phyloP scores from a whole-genome alignment of 1,139 yeast genomes.

The Zygosaccharomyces sapae region DNA sequence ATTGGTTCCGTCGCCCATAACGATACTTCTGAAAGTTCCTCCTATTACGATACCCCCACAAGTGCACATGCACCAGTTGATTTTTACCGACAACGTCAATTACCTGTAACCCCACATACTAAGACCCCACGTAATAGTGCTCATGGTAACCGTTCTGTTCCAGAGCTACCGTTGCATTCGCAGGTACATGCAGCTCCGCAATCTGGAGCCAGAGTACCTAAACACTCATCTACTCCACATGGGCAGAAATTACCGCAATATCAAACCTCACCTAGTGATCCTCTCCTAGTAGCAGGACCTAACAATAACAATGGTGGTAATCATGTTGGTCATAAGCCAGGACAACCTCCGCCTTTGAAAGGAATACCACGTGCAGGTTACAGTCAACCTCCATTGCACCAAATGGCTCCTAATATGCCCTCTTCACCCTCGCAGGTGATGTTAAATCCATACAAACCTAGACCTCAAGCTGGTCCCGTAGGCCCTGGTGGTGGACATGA shows the following conservation, averaged over 20 bases:
- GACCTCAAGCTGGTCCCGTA: neutral
- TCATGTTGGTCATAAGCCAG: neutral
- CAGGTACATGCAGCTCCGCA: neutral
- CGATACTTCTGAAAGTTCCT: conserved; percentile 2
- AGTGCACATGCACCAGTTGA: conserved; percentile 2
- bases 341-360: neutral
- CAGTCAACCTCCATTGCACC: conserved; percentile 4
- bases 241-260: neutral
- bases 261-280: conserved; percentile 3
- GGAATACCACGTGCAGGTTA: conserved; percentile 2
- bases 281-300: neutral
- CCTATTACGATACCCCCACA: conserved; percentile 2
- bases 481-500: conserved; percentile 1
- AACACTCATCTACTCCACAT: conserved; percentile 2
- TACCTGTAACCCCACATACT: neutral
- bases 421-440: conserved; percentile 1
- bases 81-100: neutral
- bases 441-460: conserved; percentile 3
- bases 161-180: neutral
- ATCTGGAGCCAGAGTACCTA: neutral
- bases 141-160: neutral
- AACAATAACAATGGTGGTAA: neutral
- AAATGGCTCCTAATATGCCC: conserved; percentile 1
- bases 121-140: neutral
- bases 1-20: neutral